Evolutionary conservation across 805 yeast species (phyloP).

Genomic region (Kluyveromyces starmeri): DNA sequence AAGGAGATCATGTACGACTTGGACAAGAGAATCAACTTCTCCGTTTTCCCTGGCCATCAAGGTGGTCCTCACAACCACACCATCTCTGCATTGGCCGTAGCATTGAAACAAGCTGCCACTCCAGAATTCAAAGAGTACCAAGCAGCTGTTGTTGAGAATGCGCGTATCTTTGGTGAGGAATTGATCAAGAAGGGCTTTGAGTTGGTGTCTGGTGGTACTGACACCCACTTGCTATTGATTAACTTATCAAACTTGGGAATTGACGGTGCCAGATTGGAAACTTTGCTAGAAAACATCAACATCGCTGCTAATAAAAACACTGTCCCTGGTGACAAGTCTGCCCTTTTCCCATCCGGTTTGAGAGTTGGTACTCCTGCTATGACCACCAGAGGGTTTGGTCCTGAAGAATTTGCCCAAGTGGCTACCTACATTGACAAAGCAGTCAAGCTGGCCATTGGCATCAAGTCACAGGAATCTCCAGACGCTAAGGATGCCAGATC

Average conservation of each 20-base stretch:
- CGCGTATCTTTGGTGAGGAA: conserved; percentile 64
- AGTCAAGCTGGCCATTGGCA: conserved; percentile 53
- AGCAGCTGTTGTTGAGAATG: conserved; percentile 70
- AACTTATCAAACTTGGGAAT: conserved; percentile 66
- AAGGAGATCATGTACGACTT: conserved; percentile 79
- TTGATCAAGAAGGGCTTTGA: conserved; percentile 55
- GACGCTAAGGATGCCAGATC: conserved; percentile 53
- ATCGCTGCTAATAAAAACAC: conserved; percentile 96
- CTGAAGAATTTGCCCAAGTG: conserved; percentile 69
- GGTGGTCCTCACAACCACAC: conserved; percentile 99
- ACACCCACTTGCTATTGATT: conserved; percentile 83
- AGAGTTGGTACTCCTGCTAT: conserved; percentile 98
- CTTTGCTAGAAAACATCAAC: conserved; percentile 79
- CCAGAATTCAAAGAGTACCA: conserved; percentile 89
- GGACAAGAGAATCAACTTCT: conserved; percentile 86
- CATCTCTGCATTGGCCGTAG: conserved; percentile 91
- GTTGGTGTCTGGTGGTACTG: conserved; percentile 89
- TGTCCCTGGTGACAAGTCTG: conserved; percentile 93
- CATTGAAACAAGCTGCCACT: conserved; percentile 81
- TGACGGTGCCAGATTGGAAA: conserved; percentile 95
- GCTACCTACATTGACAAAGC: conserved; percentile 75
- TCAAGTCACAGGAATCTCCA: conserved; percentile 39
- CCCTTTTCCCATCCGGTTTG: conserved; percentile 90
- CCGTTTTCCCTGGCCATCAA: conserved; percentile 98
- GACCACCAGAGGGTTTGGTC: conserved; percentile 90